Evolutionary conservation across 1,284 basidiomycete species (phyloP), one percentile per base, ranked within the genome.

Genomic region (Sanghuangporus sanghuang): DNA sequence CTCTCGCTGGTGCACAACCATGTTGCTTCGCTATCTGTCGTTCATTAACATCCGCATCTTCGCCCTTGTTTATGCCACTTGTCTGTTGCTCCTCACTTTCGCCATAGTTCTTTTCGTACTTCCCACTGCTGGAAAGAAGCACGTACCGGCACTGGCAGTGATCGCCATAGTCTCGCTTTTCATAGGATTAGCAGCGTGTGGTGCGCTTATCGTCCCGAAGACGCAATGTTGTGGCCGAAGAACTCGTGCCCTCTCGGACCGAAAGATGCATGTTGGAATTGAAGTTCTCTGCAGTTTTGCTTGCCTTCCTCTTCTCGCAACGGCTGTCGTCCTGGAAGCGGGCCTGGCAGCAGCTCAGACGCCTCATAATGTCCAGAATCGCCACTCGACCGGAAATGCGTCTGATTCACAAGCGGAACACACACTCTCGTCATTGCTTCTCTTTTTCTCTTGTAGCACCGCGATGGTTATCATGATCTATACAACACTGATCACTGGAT

Each of bases 81-180:
- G 32, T 14, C 32, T 62, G 21, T 56, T 52, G 14, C n/a, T 62
- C 23, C 60, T 62, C 3, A 35, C 54, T 11, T 62, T 62, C 36
- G 32, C 46, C 8, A 46, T 56, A 14, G 53, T 39, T 23, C 27
- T 62, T 21, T 62, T 62, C 52, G 60, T 56, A 11, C 52, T 62
- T n/a, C 60, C 60, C 9, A 49, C 42, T n/a, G 44, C 58, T 35
- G 27, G 40, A 39, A 35, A 40, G 42, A 11, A 9, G 16, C 32
- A 49, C 44, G 36, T 44, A 7, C 16, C 44, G 38, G 40, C 60
- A 2, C 60, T 62, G n/a, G 40, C 39, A 6, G 32, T 62, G 8
- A 48, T 62, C 42, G 39, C 60, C 3, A 40, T 52, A 6, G 38
- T 38, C 5, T 56, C 53, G 0, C 21, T 62, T 16, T 3, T 62